These are phyloP conservation scores for Malassezia globosa DNA, from an alignment of 1,284 basidiomycete genomes.

Conservation along the genomic window DNA sequence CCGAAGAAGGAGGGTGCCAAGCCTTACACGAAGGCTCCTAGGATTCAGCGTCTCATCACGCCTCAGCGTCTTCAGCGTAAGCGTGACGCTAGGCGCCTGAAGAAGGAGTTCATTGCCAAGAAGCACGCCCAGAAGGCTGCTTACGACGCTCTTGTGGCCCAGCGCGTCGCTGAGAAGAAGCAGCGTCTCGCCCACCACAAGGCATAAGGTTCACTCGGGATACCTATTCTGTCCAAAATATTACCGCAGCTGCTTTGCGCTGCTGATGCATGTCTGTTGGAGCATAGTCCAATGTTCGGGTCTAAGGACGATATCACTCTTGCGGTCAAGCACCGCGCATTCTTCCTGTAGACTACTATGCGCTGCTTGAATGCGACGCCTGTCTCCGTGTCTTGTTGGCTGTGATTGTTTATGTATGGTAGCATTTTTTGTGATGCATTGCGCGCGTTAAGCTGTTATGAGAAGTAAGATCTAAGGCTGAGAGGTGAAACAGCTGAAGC, in stretches of 20 bases:
- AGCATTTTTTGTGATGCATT: too few species aligned
- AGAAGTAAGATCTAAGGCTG: too few species aligned
- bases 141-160: conserved; percentile 63
- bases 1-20: conserved; percentile 88
- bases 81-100: conserved; percentile 80
- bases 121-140: conserved; percentile 92
- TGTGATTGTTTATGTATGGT: too few species aligned
- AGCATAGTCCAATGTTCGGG: conserved; percentile 5
- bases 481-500: too few species aligned
- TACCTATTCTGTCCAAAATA: conserved; percentile 9
- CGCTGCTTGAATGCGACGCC: conserved; percentile 14
- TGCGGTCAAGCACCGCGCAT: conserved; percentile 3
- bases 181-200: conserved; percentile 2
- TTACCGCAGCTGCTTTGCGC: conserved; percentile 9
- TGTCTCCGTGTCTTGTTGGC: not conserved
- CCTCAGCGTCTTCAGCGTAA: conserved; percentile 90
- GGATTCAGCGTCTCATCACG: conserved; percentile 61
- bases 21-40: conserved; percentile 93
- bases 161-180: conserved; percentile 89
- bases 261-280: conserved; percentile 11
- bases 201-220: not conserved
- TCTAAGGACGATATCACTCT: conserved; percentile 17
- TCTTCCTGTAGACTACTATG: conserved; percentile 20
- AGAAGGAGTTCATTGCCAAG: conserved; percentile 73
- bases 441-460: too few species aligned